phyloP scores from a whole-genome alignment of 2,329 filamentous ascomycete species.

The Exophiala sp. region DNA sequence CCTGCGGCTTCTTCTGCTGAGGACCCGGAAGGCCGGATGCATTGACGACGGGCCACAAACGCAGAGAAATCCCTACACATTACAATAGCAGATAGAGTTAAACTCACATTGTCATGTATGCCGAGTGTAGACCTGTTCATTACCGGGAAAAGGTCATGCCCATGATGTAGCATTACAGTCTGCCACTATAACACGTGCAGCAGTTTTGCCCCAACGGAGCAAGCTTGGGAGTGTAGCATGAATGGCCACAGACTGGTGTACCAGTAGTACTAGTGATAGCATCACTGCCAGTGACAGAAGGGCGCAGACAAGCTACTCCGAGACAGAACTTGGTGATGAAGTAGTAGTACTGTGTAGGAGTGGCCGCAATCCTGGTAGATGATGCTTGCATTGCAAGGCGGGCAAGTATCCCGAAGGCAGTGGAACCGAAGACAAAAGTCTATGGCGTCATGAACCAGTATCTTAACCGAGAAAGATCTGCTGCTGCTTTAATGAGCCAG shows the following conservation, averaged over 20 bases:
- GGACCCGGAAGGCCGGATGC: too few species aligned
- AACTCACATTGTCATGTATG: neutral
- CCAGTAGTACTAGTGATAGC: too few species aligned
- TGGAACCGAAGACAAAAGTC: neutral
- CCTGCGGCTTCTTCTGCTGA: too few species aligned
- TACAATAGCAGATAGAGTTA: too few species aligned
- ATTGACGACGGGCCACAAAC: neutral
- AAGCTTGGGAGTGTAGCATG: neutral
- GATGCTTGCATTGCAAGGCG: neutral
- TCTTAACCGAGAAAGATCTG: neutral
- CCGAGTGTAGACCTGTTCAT: neutral
- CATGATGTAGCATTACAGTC: neutral
- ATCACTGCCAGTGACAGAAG: too few species aligned
- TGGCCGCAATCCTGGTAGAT: neutral
- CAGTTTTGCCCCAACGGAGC: neutral
- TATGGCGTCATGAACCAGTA: neutral
- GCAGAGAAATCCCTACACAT: too few species aligned
- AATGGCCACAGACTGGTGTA: neutral
- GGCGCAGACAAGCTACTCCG: too few species aligned
- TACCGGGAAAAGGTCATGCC: neutral
- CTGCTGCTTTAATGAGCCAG: neutral
- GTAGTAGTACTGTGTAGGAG: neutral
- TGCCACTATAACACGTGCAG: neutral
- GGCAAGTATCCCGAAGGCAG: neutral
- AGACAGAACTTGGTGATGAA: too few species aligned